Evolutionary conservation across 305 asterid genomes (phyloP).

Genomic region (Solanum chacoense): DNA sequence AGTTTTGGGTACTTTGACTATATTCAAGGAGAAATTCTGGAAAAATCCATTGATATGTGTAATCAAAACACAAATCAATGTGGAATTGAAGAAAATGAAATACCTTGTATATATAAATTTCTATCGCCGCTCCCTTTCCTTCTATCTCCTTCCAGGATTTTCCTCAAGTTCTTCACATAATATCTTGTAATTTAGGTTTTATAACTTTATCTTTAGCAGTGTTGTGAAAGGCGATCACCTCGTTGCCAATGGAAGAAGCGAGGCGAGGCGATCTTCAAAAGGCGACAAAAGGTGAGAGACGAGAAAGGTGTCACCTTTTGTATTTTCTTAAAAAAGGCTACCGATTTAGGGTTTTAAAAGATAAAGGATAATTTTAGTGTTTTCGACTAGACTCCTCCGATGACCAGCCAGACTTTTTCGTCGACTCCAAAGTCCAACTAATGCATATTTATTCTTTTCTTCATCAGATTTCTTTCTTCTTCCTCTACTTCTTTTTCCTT

Average conservation of each 20-base stretch:
- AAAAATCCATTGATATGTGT: neutral
- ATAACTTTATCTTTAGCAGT: neutral
- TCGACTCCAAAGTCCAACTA: neutral
- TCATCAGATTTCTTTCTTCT: neutral
- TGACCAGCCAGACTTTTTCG: neutral
- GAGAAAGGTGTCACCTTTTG: neutral
- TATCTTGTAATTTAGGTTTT: neutral
- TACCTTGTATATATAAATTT: neutral
- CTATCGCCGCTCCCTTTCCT: neutral
- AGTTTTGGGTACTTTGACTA: neutral
- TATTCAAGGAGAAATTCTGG: neutral
- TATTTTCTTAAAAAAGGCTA: neutral
- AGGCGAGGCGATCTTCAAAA: neutral
- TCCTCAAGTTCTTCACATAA: neutral
- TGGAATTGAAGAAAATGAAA: neutral
- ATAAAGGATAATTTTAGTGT: neutral
- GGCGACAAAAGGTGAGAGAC: neutral
- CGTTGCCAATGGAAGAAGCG: neutral
- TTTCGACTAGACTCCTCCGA: neutral
- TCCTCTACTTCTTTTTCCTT: neutral
- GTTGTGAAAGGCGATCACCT: neutral
- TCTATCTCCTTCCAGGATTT: neutral
- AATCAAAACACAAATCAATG: neutral
- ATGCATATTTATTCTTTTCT: neutral
- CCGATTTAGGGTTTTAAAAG: neutral